Evolutionary conservation across 2,329 filamentous ascomycete genomes (phyloP).

Genomic region (Hypoxylon sp.): DNA sequence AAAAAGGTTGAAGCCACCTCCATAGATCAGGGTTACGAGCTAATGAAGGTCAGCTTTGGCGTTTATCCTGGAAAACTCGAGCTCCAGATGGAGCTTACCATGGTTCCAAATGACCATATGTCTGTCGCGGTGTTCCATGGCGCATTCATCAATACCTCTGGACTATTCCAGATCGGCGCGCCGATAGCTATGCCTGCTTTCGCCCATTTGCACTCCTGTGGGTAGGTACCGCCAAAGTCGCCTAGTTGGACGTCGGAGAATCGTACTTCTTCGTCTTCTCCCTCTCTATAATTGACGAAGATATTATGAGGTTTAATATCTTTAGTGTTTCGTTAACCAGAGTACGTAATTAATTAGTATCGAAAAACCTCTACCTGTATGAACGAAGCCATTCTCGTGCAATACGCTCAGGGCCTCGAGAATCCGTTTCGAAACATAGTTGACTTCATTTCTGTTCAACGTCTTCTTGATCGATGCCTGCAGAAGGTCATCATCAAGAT

Average conservation of each 20-base stretch:
- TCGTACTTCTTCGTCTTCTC: slow-evolving; percentile 18
- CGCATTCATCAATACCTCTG: slow-evolving; percentile 42
- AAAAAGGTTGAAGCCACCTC: too few species aligned
- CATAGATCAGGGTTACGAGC: too few species aligned
- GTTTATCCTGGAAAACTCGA: too few species aligned
- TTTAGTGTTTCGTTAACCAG: slow-evolving; percentile 4
- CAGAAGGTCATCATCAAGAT: slow-evolving; percentile 45
- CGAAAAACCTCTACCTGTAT: slow-evolving; percentile 39
- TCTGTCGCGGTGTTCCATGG: slow-evolving; percentile 45
- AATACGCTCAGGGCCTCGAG: slow-evolving; percentile 42
- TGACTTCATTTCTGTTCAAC: slow-evolving; percentile 45
- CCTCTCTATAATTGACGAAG: slow-evolving; percentile 41
- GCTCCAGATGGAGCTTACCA: too few species aligned
- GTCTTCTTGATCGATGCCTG: slow-evolving; percentile 44
- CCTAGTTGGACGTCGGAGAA: slow-evolving; percentile 46
- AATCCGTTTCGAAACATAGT: slow-evolving; percentile 42
- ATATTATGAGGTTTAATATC: slow-evolving; percentile 37
- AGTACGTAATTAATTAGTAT: background rate
- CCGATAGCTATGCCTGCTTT: slow-evolving; percentile 43
- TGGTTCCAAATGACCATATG: slow-evolving; percentile 47
- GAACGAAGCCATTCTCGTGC: slow-evolving; percentile 45
- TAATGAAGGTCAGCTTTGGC: too few species aligned
- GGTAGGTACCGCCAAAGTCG: slow-evolving; percentile 43
- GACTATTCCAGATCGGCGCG: slow-evolving; percentile 42
- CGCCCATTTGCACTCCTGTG: slow-evolving; percentile 42